Evolutionary conservation across 306 rosid species (phyloP).

Genomic region (Gillenia trifoliata): DNA sequence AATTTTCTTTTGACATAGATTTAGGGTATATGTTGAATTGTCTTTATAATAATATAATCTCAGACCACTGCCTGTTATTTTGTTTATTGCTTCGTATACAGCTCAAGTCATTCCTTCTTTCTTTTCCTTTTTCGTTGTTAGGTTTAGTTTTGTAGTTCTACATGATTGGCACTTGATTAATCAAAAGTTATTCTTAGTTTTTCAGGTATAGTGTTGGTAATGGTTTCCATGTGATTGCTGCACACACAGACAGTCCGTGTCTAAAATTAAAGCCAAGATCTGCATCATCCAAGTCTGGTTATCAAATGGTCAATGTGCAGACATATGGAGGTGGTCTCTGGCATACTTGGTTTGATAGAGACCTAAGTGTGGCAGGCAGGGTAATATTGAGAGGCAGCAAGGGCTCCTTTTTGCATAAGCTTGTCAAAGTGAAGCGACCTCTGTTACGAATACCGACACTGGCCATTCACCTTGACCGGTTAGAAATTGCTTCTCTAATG

Average conservation of each 20-base stretch:
- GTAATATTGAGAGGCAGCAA: slow-evolving; percentile 55
- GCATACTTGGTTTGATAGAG: slow-evolving; percentile 99
- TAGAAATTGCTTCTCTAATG: slow-evolving; percentile 20
- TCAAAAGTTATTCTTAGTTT: slow-evolving; percentile 18
- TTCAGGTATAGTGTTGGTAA: slow-evolving; percentile 67
- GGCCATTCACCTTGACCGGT: slow-evolving; percentile 98
- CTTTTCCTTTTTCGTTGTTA: not conserved
- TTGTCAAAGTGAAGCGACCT: slow-evolving; percentile 83
- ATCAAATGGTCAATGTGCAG: slow-evolving; percentile 81
- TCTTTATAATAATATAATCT: not conserved
- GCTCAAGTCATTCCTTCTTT: not conserved
- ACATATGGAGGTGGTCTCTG: slow-evolving; percentile 93
- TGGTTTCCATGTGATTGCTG: slow-evolving; percentile 89
- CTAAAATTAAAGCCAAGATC: slow-evolving; percentile 85
- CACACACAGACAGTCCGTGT: slow-evolving; percentile 96
- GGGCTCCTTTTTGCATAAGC: slow-evolving; percentile 62
- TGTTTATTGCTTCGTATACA: not conserved
- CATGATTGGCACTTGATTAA: slow-evolving; percentile 7
- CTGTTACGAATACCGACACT: slow-evolving; percentile 85
- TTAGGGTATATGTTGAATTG: not conserved
- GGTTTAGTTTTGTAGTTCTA: not conserved
- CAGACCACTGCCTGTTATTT: not conserved
- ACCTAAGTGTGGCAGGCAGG: slow-evolving; percentile 92
- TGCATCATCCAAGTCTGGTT: slow-evolving; percentile 61
- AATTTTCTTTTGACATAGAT: slow-evolving; percentile 3